Evolutionary conservation across 257 asterid species (phyloP).

Genomic region (Gentiana dahurica): DNA sequence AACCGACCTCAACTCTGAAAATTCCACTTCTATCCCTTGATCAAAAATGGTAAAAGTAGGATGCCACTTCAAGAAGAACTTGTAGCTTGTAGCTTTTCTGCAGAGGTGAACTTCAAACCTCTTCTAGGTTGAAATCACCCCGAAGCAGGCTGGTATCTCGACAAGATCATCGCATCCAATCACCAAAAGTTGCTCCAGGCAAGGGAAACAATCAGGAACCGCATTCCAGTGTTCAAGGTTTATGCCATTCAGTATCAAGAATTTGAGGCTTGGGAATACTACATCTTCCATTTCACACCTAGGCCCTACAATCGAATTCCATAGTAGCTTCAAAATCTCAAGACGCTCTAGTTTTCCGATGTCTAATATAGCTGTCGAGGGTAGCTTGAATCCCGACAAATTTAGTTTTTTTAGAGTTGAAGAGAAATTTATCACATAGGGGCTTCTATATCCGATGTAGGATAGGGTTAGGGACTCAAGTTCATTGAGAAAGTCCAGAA

Average conservation of each 20-base stretch:
- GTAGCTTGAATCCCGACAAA: background rate
- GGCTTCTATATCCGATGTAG: background rate
- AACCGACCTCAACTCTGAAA: no score
- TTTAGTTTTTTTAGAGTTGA: background rate
- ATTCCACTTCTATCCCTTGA: no score
- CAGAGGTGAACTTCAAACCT: background rate
- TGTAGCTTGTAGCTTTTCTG: background rate
- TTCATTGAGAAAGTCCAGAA: background rate
- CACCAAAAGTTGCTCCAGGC: constrained; percentile 2
- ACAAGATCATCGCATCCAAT: background rate
- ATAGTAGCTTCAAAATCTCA: background rate
- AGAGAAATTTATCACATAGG: background rate
- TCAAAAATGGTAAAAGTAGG: no score
- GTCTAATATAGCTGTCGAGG: background rate
- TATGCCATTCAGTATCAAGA: background rate
- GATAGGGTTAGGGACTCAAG: background rate
- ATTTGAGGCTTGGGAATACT: background rate
- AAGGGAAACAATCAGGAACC: background rate
- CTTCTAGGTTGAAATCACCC: background rate
- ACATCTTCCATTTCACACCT: constrained; percentile 2
- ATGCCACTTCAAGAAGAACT: no score
- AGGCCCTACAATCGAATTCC: background rate
- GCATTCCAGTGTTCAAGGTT: background rate
- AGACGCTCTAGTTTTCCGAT: background rate
- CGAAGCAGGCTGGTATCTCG: background rate